phyloP scores from a whole-genome alignment of 306 rosid species.

The Quercus parvula region DNA sequence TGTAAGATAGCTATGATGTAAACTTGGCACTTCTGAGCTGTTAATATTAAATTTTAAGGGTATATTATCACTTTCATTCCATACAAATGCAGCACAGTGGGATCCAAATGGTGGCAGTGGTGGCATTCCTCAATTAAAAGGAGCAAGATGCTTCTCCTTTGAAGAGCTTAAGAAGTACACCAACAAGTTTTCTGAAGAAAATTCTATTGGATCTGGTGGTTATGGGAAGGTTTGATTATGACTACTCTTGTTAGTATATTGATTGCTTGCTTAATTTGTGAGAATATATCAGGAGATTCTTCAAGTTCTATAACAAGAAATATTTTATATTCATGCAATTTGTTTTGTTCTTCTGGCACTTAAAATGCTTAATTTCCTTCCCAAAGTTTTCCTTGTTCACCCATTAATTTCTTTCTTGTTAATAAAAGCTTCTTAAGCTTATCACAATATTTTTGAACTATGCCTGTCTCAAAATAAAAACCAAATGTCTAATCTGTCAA shows the following conservation, averaged over 20 bases:
- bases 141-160: slow-evolving; percentile 63
- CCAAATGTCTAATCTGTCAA: neutral
- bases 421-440: neutral
- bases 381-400: no score
- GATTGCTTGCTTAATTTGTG: neutral
- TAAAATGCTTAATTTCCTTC: no score
- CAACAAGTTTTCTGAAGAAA: slow-evolving; percentile 39
- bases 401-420: neutral
- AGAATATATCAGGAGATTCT: neutral
- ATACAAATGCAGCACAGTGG: slow-evolving; percentile 45
- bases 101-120: slow-evolving; percentile 35
- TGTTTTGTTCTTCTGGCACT: no score
- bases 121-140: slow-evolving; percentile 40
- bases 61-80: slow-evolving; percentile 14
- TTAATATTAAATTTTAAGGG: neutral
- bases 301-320: neutral
- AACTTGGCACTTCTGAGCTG: neutral
- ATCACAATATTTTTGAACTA: neutral
- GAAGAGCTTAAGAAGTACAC: slow-evolving; percentile 63
- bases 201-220: slow-evolving; percentile 61
- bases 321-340: neutral
- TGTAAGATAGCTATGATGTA: slow-evolving; percentile 10
- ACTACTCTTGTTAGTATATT: neutral
- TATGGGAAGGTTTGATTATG: slow-evolving; percentile 61
- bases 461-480: neutral